Percentiles rank a stretch among this genome's conserved stretches.
Evolutionary conservation across 768 basidiomycete genomes (phyloP).

Genomic region (Termitomyces sp.): DNA sequence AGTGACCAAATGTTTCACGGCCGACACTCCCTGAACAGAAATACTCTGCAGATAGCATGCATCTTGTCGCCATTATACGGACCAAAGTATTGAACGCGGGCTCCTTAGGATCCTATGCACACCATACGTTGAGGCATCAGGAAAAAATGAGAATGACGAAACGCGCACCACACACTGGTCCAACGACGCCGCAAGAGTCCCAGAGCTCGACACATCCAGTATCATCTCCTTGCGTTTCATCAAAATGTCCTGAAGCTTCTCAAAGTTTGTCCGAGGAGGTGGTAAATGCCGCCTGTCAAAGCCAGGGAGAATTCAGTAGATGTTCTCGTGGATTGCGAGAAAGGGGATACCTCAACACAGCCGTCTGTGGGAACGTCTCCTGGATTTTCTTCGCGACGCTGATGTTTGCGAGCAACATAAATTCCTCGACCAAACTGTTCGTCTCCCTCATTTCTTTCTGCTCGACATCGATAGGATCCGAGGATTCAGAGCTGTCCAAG

Average conservation of each 20-base stretch:
- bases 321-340: not conserved
- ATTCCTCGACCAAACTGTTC: conserved; percentile 96
- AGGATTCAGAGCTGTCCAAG: conserved; percentile 86
- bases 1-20: conserved; percentile 91
- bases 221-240: conserved; percentile 76
- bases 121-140: not conserved
- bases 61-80: conserved; percentile 97
- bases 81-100: conserved; percentile 97
- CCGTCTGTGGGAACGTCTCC: conserved; percentile 92
- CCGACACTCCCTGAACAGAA: conserved; percentile 94
- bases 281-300: conserved; percentile 73
- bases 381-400: conserved; percentile 90
- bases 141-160: not conserved
- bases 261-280: conserved; percentile 91
- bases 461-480: conserved; percentile 95
- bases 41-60: conserved; percentile 98
- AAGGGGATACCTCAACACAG: conserved; percentile 67
- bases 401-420: conserved; percentile 97
- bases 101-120: conserved; percentile 63
- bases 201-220: conserved; percentile 88
- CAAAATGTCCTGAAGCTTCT: conserved; percentile 90
- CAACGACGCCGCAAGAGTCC: conserved; percentile 80
- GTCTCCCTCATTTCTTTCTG: conserved; percentile 92
- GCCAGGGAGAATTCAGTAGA: not conserved
- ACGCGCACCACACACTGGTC: conserved; percentile 72